Evolutionary conservation across 257 asterid species (phyloP), one percentile per base, ranked within the genome.

Genomic region (Jacaranda copaia): DNA sequence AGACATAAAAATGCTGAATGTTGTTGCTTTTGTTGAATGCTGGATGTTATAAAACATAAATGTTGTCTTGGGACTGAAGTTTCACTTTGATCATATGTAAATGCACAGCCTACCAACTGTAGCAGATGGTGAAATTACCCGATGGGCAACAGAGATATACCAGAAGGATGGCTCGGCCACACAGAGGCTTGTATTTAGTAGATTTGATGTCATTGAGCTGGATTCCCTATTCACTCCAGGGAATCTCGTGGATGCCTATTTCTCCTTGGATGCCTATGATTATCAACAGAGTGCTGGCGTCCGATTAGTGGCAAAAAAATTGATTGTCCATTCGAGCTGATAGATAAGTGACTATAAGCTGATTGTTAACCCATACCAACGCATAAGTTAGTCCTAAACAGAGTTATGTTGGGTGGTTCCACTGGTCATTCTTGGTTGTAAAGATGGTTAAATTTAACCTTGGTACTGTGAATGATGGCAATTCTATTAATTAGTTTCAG

Each of bases 241-340:
- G 51, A 81, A 62, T 11, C 65, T 78, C 3, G 81, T 96, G 43
- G 99, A 96, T 75, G 97, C 93, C 4, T 93, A 77, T 84, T 87
- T 96, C 88, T 87, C 96, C 43, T 42, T 96, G 78, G 93, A 86
- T 67, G 46, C 89, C 10, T 96, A 92, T 57, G 97, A 96, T 84
- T 92, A 80, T 79, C 91, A 81, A 81, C 97, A 88, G 85, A 85
- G 79, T 79, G 92, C 98, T 32, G 99, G 99, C 51, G 82, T 96
- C 63, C 88, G 97, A 8, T 79, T 92, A 81, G 96, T 93, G 39
- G 96, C 96, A 4, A 88, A 82, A 76, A 92, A 84, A 82, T 79
- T 96, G 85, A 71, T 90, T 10, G 25, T 96, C 65, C 92, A 79
- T 76, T 70, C 91, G 20, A 80, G 77, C 75, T 88, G 83, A 84